A percentile compares a stretch with the other conserved stretches of the same genome.
These are phyloP conservation scores for Fragilaria radians DNA, from an alignment of 108 stramenopile species.

Conservation along the genomic window DNA sequence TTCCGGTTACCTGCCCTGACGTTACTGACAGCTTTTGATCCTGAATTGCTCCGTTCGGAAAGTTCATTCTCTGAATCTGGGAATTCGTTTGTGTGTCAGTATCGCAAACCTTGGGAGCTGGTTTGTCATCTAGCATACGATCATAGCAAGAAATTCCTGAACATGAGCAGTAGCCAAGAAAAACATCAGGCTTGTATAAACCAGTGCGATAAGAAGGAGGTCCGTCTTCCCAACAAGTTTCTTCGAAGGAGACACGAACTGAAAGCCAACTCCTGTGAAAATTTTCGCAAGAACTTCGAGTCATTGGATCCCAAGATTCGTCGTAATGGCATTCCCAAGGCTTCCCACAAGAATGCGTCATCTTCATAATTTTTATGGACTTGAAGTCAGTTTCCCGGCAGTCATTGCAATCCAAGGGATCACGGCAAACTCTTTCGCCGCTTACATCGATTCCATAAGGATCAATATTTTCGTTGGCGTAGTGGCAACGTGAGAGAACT, in stretches of 20 bases:
- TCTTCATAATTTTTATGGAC: background rate
- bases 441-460: background rate
- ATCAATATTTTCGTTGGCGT: background rate
- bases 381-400: background rate
- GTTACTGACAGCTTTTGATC: conserved; percentile 1
- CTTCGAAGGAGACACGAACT: background rate
- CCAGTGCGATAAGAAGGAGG: background rate
- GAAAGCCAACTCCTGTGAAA: background rate
- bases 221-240: background rate
- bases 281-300: background rate
- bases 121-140: background rate
- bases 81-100: background rate
- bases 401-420: background rate
- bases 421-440: background rate
- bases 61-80: background rate
- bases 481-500: background rate
- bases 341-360: conserved; percentile 1
- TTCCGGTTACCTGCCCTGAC: background rate
- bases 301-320: background rate
- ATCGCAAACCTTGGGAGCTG: background rate
- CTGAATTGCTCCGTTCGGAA: background rate
- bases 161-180: background rate
- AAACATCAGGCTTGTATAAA: background rate
- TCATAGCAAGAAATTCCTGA: background rate
- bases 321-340: conserved; percentile 5